A percentile compares a stretch with the other conserved stretches of the same genome.
Evolutionary conservation across 805 yeast genomes (phyloP).

Genomic region (Sugiyamaella floridensis): DNA sequence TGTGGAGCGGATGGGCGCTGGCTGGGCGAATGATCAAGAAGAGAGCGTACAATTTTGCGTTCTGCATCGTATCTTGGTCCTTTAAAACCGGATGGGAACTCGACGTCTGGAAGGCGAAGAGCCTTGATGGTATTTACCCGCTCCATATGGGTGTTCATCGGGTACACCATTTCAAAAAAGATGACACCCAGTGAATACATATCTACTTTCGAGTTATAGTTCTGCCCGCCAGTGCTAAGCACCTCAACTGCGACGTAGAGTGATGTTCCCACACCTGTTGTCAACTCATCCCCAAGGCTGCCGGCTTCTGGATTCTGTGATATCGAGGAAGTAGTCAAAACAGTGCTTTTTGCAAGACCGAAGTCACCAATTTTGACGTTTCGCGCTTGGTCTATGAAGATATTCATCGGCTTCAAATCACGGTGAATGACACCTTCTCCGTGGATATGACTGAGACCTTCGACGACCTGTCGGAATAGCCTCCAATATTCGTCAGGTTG

Average conservation of each 20-base stretch:
- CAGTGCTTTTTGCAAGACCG: conserved; percentile 79
- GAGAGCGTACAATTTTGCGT: conserved; percentile 53
- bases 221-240: conserved; percentile 28
- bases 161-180: conserved; percentile 89
- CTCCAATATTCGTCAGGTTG: conserved; percentile 85
- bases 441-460: conserved; percentile 87
- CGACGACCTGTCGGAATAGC: conserved; percentile 75
- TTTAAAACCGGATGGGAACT: conserved; percentile 63
- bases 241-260: conserved; percentile 90
- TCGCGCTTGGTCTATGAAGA: conserved; percentile 83
- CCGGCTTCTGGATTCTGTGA: conserved; percentile 2
- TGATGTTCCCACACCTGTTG: conserved; percentile 91
- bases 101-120: conserved; percentile 51
- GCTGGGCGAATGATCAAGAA: conserved; percentile 73
- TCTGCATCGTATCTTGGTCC: conserved; percentile 48
- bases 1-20: conserved; percentile 74
- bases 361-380: conserved; percentile 95
- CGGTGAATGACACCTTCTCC: conserved; percentile 91
- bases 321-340: conserved; percentile 10
- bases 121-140: conserved; percentile 65
- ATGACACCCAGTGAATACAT: conserved; percentile 93
- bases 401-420: conserved; percentile 91
- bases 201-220: conserved; percentile 88
- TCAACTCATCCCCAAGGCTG: conserved; percentile 55
- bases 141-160: conserved; percentile 89